Conservation (phyloP, 1,284 basidiomycete species). For the Uromyces viciae-fabae region DNA sequence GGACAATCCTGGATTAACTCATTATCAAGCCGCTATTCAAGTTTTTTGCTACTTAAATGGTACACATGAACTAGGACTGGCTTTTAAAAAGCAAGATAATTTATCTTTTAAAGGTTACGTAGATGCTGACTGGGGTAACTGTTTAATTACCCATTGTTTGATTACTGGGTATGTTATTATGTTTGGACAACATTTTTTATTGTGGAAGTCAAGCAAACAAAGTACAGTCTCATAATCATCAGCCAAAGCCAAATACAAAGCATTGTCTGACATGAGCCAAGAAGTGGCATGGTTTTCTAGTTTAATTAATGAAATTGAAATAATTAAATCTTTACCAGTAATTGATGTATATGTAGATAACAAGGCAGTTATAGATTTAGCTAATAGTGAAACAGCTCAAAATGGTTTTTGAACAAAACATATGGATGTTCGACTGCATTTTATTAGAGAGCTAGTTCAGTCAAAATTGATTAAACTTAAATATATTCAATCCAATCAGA, state of each 20-base stretch:
- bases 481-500: too few species aligned
- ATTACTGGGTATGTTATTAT: neutral
- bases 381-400: constrained; percentile 52
- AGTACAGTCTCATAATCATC: constrained; percentile 55
- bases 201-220: constrained; percentile 58
- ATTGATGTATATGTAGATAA: constrained; percentile 55
- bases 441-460: too few species aligned
- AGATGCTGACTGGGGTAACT: neutral
- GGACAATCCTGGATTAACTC: neutral
- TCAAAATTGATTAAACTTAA: too few species aligned
- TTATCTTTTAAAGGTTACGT: neutral
- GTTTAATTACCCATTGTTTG: neutral
- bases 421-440: too few species aligned
- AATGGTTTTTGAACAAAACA: constrained; percentile 57
- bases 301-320: constrained; percentile 51
- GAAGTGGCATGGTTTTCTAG: constrained; percentile 56
- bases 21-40: neutral
- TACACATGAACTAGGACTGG: neutral
- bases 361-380: constrained; percentile 54
- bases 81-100: neutral
- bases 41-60: neutral
- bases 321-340: constrained; percentile 45
- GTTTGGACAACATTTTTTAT: constrained; percentile 5
- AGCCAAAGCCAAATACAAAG: constrained; percentile 58
- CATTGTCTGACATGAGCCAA: constrained; percentile 58